Evolutionary conservation across 352 stramenopile genomes (phyloP).

Genomic region (Thalassiosira gravida): DNA sequence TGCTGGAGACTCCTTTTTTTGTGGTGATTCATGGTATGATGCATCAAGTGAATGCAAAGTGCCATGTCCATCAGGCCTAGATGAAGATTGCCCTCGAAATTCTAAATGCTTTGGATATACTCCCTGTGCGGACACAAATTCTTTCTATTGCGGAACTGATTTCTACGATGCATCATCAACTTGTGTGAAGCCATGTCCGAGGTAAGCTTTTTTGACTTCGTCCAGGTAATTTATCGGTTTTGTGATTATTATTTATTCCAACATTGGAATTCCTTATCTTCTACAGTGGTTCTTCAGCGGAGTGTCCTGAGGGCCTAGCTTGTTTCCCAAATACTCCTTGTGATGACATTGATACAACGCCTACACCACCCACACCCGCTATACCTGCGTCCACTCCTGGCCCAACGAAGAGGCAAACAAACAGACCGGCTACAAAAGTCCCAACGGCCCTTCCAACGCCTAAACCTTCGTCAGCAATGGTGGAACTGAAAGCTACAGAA

Average conservation of each 20-base stretch:
- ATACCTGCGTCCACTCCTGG: background rate
- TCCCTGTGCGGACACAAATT: conserved; percentile 27
- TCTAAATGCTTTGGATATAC: conserved; percentile 52
- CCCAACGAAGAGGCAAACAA: background rate
- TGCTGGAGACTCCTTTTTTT: conserved; percentile 43
- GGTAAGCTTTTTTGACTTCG: background rate
- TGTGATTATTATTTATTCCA: too few relatives aligned
- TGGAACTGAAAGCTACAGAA: conserved; percentile 18
- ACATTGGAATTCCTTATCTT: background rate
- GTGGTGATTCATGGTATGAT: conserved; percentile 50
- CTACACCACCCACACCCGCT: conserved; percentile 23
- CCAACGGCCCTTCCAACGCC: conserved; percentile 36
- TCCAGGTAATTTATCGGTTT: too few relatives aligned
- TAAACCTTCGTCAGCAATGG: conserved; percentile 15
- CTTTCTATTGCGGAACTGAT: conserved; percentile 49
- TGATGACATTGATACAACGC: conserved; percentile 8
- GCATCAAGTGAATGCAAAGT: conserved; percentile 44
- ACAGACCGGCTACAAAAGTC: conserved; percentile 11
- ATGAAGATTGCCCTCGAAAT: conserved; percentile 31
- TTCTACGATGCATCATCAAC: conserved; percentile 47
- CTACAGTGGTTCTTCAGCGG: conserved; percentile 32
- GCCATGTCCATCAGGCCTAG: conserved; percentile 37
- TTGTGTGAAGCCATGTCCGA: conserved; percentile 15
- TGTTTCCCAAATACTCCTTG: conserved; percentile 70
- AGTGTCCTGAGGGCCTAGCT: conserved; percentile 46